Base-by-base conservation (phyloP, 441 rosid genomes). In the Populus hybrid region DNA sequence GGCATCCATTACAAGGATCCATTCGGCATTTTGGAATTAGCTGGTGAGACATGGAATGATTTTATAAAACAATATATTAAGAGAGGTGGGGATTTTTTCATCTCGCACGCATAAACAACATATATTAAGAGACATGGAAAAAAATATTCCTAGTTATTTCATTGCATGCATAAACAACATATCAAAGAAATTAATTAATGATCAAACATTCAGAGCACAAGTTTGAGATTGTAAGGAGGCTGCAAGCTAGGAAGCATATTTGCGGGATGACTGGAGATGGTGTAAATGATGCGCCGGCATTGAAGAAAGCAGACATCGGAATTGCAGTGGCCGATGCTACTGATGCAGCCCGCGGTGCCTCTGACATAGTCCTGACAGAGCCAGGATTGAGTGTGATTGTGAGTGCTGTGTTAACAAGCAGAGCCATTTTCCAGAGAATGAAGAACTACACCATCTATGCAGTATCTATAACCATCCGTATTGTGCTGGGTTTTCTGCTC, bases 231-330 rank as follows among this genome's bases (percentile, higher is more conserved):
- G 98, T 95, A 57, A 92, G 86, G 90, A 92, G 88, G 84, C 83
- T 95, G 78, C 99, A 95, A 84, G 95, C 90, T 10, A 85, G 89
- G 85, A 92, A 93, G 18, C 98, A 95, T 80, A 93, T 95, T 28
- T 91, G 95, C 34, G 99, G 99, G 14, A 95, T 95, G 99, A 95
- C 99, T 5, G 95, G 99, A 80, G 99, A 95, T 46, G 98, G 98
- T 73, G 98, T 95, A 72, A 95, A 95, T 40, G 97, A 95, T 75
- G 99, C 99, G 16, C 99, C 98, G 0, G 97, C 98, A 10, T 82
- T 95, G 32, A 95, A 93, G 84, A 93, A 86, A 79, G 97, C 98
- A 1, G 99, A 95, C 70, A 93, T 95, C 26, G 98, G 97, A 73
- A 93, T 95, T 67, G 99, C 98, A 5, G 99, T 93, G 50, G 98